A percentile compares a stretch with the other conserved stretches of the same genome.
Evolutionary conservation across 306 rosid species (phyloP).

Genomic region (Vigna nakashimae): DNA sequence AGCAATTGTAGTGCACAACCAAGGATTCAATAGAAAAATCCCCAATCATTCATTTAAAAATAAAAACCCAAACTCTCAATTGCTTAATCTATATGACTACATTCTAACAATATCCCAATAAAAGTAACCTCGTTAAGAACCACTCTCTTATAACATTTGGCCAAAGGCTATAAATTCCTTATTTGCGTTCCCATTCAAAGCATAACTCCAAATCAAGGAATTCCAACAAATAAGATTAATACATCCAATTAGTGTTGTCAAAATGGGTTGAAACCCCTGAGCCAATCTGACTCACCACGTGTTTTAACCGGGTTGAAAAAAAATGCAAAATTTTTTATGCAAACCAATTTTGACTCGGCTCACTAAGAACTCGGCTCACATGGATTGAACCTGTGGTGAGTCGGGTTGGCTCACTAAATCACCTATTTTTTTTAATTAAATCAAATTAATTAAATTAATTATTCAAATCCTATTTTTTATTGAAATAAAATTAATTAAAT

Average conservation of each 20-base stretch:
- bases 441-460: too few species aligned
- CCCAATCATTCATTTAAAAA: slow-evolving; percentile 65
- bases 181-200: slow-evolving; percentile 71
- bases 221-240: slow-evolving; percentile 78
- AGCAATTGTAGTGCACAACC: slow-evolving; percentile 57
- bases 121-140: slow-evolving; percentile 74
- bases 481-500: too few species aligned
- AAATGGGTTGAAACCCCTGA: too few species aligned
- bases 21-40: slow-evolving; percentile 63
- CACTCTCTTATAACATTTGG: slow-evolving; percentile 59
- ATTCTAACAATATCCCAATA: slow-evolving; percentile 74
- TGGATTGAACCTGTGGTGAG: too few species aligned
- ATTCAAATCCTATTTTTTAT: too few species aligned
- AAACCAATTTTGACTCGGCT: too few species aligned
- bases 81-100: slow-evolving; percentile 75
- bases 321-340: too few species aligned
- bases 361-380: too few species aligned
- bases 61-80: slow-evolving; percentile 52
- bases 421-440: too few species aligned
- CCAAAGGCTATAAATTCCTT: slow-evolving; percentile 65
- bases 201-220: slow-evolving; percentile 67
- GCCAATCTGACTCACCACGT: rapidly evolving
- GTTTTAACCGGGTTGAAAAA: too few species aligned
- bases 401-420: too few species aligned
- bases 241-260: too few species aligned